Base-by-base conservation (phyloP, 2,329 filamentous ascomycete genomes). In the Xylaria sp. region DNA sequence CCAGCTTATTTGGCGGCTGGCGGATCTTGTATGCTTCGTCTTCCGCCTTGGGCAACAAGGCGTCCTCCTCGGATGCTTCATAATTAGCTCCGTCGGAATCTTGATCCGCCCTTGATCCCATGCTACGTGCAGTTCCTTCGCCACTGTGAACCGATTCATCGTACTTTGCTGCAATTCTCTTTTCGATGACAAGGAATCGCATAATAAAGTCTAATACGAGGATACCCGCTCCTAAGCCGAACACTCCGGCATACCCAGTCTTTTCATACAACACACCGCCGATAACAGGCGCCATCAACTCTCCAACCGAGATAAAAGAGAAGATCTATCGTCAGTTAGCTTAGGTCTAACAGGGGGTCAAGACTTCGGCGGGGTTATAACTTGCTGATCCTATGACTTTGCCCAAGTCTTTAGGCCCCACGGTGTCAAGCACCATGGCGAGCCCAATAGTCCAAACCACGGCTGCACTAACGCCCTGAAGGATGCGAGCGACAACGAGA, bases 131-230 rank as follows among this genome's bases (percentile, higher is more conserved):
- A 46, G 66, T 72, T 13, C 62, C 62, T 36, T 74, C 71, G 9
- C 74, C 70, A 48, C 79, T 77, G n/a, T 55, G 51, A 12, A 64
- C 20, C 1, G 62, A 41, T 33, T 66, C 51, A 54, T 79, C 75
- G 62, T 86, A 88, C 68, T 80, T 81, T 9, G 77, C 77, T 0
- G 88, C 88, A 1, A 84, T 82, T 75, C 87, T 89, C 78, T 89
- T 90, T 78, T 91, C 89, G n/a, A 91, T 83, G 62, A 91, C 82
- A 5, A 88, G 75, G 0, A 89, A 73, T 13, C 90, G 85, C 83
- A 91, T 85, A 25, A 87, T 64, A 67, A 91, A 86, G 76, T 91
- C 89, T 18, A 91, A 68, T 0, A 75, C 83, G 1, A 91, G 76
- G 9, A 91, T 77, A 0, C 80, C 84, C 57, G 88, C 82, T 0